Evolutionary conservation across 2,329 filamentous ascomycete genomes (phyloP), one percentile per base, ranked within the genome.

Genomic region (Ceratocystis variospora): DNA sequence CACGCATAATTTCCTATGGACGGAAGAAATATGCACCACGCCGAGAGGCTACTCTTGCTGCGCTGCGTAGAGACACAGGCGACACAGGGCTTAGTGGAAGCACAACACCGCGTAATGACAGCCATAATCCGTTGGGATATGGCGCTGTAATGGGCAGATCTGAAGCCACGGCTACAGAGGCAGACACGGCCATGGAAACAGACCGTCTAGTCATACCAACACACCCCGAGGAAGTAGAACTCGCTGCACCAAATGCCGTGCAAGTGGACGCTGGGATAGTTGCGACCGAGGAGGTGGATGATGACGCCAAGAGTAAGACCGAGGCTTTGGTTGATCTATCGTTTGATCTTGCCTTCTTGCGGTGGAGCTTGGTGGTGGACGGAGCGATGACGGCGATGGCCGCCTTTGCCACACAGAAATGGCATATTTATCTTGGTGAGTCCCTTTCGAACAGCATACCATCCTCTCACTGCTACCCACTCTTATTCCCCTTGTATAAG

Each of bases 331-430:
- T 65, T 25, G 66, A 68, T 0, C 82, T 79, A 59, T 78, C 75
- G 0, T 90, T 90, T 70, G 87, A 90, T 68, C 77, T 90, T 1
- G 78, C 85, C 45, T 89, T 88, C 70, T 77, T 87, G 2, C 79
- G 84, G 2, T 87, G 82, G 76, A 87, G 84, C 68, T 76, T 89
- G 2, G 73, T 89, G 0, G 76, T 84, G 0, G 87, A 90, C 70
- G 85, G 85, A 0, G 70, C 82, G 0, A 75, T 90, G 25, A 90
- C 87, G 0, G 81, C 81, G 1, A 76, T 83, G 0, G 82, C 85
- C 0, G 81, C 83, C 0, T 85, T 88, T 69, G 83, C 85, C 0
- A 83, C 80, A 0, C 68, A 82, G 61, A 79, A 80, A 1, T 89
- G 85, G 84, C 86, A 90, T 70, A 83, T 89, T 61, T 89, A 87